Percentiles rank a stretch among this genome's conserved stretches.
phyloP scores from a whole-genome alignment of 192 early-diverging fungal species.

The Polychytrium aggregatum region DNA sequence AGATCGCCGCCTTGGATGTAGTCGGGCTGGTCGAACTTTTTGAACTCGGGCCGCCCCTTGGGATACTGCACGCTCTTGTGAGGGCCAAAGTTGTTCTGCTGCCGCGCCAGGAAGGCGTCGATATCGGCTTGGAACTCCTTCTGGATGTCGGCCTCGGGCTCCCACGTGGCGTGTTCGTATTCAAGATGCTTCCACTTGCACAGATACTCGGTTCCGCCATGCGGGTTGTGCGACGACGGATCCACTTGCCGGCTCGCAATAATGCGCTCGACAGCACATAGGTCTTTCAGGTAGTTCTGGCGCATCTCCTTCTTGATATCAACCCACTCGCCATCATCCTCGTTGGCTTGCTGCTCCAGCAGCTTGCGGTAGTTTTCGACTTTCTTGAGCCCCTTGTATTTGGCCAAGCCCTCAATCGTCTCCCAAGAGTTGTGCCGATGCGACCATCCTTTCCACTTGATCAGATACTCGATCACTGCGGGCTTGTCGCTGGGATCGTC shows the following conservation, averaged over 20 bases:
- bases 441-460: constrained; percentile 91
- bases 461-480: constrained; percentile 55
- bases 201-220: constrained; percentile 68
- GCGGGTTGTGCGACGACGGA: constrained; percentile 12
- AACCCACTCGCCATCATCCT: constrained; percentile 82
- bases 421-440: constrained; percentile 92
- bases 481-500: neutral
- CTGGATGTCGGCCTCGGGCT: constrained; percentile 57
- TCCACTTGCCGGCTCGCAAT: constrained; percentile 52
- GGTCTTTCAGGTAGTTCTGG: constrained; percentile 70
- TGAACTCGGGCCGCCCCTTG: constrained; percentile 59
- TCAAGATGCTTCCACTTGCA: constrained; percentile 85
- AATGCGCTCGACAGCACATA: constrained; percentile 79
- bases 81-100: constrained; percentile 61
- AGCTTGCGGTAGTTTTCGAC: constrained; percentile 74
- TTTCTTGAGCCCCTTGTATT: constrained; percentile 78
- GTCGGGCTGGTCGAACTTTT: constrained; percentile 65
- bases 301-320: constrained; percentile 75
- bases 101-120: constrained; percentile 71
- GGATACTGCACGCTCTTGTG: constrained; percentile 42
- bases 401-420: constrained; percentile 45
- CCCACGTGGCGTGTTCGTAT: constrained; percentile 89
- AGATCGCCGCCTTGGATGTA: constrained; percentile 79
- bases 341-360: constrained; percentile 55
- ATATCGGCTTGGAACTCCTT: constrained; percentile 70